Conservation (phyloP, 225 moss, liverwort and hornwort species). For the Takakia lepidozioides region DNA sequence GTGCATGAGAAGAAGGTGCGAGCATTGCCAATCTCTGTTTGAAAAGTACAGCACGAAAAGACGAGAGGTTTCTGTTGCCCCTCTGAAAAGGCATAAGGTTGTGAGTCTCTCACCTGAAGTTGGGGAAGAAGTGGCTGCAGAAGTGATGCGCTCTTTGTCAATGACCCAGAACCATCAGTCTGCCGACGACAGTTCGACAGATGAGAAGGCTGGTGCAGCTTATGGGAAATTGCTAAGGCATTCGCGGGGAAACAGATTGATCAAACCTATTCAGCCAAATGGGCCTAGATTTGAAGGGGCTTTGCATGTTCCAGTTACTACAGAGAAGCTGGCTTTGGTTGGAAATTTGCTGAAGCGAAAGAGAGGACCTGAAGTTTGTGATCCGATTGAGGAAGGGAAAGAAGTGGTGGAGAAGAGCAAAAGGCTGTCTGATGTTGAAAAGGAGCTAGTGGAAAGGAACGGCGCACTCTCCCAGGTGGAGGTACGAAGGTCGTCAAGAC, state of each 20-base stretch:
- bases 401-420: neutral
- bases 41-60: neutral
- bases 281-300: neutral
- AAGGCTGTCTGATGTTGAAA: neutral
- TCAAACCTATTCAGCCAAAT: neutral
- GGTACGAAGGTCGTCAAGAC: neutral
- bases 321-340: too few species aligned
- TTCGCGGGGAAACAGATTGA: neutral
- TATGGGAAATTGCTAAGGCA: neutral
- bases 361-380: neutral
- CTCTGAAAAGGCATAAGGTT: slow-evolving; percentile 1
- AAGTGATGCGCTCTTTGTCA: slow-evolving; percentile 1
- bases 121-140: slow-evolving; percentile 2
- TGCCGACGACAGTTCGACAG: neutral
- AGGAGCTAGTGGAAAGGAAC: neutral
- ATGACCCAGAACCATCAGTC: slow-evolving; percentile 1
- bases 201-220: neutral
- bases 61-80: neutral
- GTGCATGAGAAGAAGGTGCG: slow-evolving; percentile 4
- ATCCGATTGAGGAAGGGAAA: neutral
- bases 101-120: neutral
- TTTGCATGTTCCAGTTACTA: neutral
- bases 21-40: neutral
- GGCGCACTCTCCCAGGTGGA: neutral
- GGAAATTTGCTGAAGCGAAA: neutral